Evolutionary conservation across 805 yeast genomes (phyloP), one percentile per base, ranked within the genome.

Genomic region (Jamesozyma rosinii): DNA sequence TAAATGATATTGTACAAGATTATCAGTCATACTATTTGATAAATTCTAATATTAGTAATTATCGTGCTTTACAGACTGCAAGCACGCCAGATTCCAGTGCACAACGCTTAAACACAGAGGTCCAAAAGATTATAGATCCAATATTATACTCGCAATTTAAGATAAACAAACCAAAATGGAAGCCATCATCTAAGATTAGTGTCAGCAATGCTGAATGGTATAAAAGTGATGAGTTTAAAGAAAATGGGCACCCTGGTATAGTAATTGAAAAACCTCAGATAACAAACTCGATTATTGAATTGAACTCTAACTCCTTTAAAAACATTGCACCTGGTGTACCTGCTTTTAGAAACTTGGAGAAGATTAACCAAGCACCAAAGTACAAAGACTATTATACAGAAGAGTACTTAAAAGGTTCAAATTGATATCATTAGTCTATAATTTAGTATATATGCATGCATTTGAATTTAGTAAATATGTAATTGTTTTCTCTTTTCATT

Each of bases 301-400:
- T 32, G 24, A 38, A 42, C 15, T 44, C 58, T 1, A 49, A 52
- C 22, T 41, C 47, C 20, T 54, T 61, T 38, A 51, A 43, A 20
- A 39, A 51, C 30, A 48, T 43, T 17, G 42, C 54, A 1, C 64
- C 70, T 5, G 50, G 61, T 1, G 44, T 78, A 19, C 90, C 89
- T 1, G 65, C 70, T 4, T 80, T 80, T 57, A 75, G 71, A 48
- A 77, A 79, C 53, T 77, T 80, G 8, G 89, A 83, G 49, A 78
- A 76, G 55, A 82, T 84, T 4, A 66, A 66, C 42, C 63, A 66
- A 18, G 65, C 74, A 11, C 64, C 75, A 1, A 68, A 65, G 40
- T 47, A 42, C 35, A 41, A 37, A 20, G 51, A 49, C 26, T 37
- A 34, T 15, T 42, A 46, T 24, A 38, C 45, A 14, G 48, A 47